Conservation (phyloP, 176 grass and related monocot species). For the Leersia perrieri region DNA sequence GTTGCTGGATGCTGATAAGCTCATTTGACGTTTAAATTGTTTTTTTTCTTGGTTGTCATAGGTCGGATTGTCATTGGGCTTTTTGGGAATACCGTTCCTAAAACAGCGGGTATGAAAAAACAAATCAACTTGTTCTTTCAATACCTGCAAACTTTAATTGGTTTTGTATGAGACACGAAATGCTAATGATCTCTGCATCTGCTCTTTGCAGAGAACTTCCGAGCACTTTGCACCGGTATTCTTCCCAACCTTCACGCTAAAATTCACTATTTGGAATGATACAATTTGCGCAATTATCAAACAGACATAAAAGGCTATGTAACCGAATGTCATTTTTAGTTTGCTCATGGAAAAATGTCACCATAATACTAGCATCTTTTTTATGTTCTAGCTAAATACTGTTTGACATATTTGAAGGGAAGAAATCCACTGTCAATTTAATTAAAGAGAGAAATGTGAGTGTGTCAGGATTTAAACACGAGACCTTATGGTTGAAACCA, state of each 20-base stretch:
- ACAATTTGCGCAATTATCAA: no score
- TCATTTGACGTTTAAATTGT: not conserved
- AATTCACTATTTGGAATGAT: not conserved
- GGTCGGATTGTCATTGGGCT: slow-evolving; percentile 95
- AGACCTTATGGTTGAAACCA: no score
- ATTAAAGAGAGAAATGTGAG: no score
- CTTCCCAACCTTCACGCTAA: not conserved
- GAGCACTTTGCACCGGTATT: slow-evolving; percentile 93
- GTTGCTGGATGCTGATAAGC: not conserved
- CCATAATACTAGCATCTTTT: not conserved
- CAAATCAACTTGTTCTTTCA: not conserved
- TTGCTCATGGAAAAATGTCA: not conserved
- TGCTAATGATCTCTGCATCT: slow-evolving; percentile 12
- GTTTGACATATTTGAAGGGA: not conserved
- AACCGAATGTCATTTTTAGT: not conserved
- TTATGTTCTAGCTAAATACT: not conserved
- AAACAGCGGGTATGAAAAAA: slow-evolving; percentile 91
- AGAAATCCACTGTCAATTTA: no score
- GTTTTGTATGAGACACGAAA: not conserved
- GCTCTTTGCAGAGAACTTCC: slow-evolving; percentile 76
- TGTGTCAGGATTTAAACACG: no score
- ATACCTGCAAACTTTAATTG: not conserved
- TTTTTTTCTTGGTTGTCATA: slow-evolving; percentile 30
- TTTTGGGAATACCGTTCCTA: slow-evolving; percentile 90
- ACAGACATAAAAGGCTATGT: no score